Evolutionary conservation across 345 rosid genomes (phyloP), one percentile per base, ranked within the genome.

Genomic region (Carallia brachiata): DNA sequence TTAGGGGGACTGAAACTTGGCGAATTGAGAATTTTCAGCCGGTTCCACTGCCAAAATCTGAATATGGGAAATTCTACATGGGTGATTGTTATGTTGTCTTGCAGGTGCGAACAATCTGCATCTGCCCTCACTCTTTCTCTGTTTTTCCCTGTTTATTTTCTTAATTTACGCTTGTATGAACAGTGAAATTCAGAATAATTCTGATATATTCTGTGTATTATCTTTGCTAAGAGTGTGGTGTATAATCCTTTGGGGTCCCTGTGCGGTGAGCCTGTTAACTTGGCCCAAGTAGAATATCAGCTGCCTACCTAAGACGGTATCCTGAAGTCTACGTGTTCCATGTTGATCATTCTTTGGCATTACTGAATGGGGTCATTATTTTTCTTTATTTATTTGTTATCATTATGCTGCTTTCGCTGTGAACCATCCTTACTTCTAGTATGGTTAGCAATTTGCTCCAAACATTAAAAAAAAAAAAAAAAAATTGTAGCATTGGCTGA

Each of bases 1-100:
- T 5, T 74, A 96, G 99, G 62, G 99, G 99, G 65, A 85, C 86
- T 80, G 99, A 96, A 69, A 92, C 90, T 66, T 96, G 99, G 99
- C 88, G 98, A 78, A 90, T 92, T 58, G 99, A 96, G 87, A 81
- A 96, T 75, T 96, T 96, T 83, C 90, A 84, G 77, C 97, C 96
- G 19, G 94, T 89, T 72, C 85, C 84, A 40, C 74, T 96, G 74
- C 96, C 94, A 4, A 92, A 90, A 73, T 80, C 98, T 44, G 97
- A 90, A 62, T 70, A 92, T 84, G 99, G 99, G 73, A 96, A 96
- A 77, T 96, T 96, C 84, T 92, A 90, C 78, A 84, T 83, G 86
- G 99, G 99, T 40, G 99, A 96, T 85, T 82, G 84, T 50, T 96
- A 96, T 86, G 89, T 96, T 73, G 80, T 96, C 60, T 88, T 96